These are phyloP conservation scores for Penicillium longicatenatum DNA, from an alignment of 495 filamentous ascomycete genomes.

Conservation along the genomic window DNA sequence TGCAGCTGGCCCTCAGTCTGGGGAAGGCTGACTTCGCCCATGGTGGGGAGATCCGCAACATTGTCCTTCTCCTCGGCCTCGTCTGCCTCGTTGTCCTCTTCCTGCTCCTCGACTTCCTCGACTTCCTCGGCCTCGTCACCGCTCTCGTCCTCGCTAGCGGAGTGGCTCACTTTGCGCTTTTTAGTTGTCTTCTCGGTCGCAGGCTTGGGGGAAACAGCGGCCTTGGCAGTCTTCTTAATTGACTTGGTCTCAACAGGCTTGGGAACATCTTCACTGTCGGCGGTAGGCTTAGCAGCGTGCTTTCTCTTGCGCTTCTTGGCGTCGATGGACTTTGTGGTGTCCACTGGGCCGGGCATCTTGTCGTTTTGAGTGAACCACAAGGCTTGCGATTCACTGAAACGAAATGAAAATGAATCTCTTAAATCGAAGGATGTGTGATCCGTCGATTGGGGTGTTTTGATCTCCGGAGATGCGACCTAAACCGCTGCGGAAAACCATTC, in stretches of 20 bases:
- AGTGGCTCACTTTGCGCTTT: constrained; percentile 41
- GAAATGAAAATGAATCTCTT: neutral
- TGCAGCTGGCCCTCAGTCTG: constrained; percentile 53
- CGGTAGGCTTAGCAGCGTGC: constrained; percentile 37
- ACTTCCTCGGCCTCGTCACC: constrained; percentile 23
- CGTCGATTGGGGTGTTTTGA: constrained; percentile 22
- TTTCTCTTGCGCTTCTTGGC: constrained; percentile 71
- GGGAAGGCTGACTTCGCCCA: constrained; percentile 57
- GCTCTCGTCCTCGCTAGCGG: constrained; percentile 36
- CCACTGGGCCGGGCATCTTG: constrained; percentile 43
- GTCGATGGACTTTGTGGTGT: constrained; percentile 54
- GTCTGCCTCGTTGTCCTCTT: constrained; percentile 23
- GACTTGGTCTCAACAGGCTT: constrained; percentile 29
- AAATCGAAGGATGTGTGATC: constrained; percentile 6
- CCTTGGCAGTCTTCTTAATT: constrained; percentile 22
- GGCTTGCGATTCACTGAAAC: constrained; percentile 3
- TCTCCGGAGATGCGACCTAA: constrained; percentile 19
- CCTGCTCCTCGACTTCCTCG: constrained; percentile 19
- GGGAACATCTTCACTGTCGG: constrained; percentile 30
- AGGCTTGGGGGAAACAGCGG: constrained; percentile 20
- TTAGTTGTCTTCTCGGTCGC: constrained; percentile 32
- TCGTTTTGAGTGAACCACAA: constrained; percentile 7
- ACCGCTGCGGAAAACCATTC: constrained; percentile 29
- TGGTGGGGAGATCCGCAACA: constrained; percentile 50
- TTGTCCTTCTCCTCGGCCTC: constrained; percentile 29